Conservation (phyloP, 208 protist genomes). For the Porcisia hertigi region DNA sequence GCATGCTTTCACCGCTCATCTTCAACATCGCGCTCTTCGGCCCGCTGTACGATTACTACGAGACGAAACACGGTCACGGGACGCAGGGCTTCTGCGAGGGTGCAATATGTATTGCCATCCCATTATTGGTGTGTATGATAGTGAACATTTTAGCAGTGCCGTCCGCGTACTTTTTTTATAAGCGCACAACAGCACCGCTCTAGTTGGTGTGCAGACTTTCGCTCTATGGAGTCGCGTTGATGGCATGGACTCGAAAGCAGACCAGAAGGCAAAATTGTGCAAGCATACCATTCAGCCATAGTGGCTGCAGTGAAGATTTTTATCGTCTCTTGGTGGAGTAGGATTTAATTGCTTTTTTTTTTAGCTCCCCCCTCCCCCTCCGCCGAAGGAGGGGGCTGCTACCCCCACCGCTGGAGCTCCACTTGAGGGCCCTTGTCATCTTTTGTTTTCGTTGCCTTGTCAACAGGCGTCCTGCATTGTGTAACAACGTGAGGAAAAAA, state of each 20-base stretch:
- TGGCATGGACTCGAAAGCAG: background rate
- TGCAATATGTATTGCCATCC: conserved; percentile 51
- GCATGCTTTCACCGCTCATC: conserved; percentile 78
- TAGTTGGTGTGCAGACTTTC: conserved; percentile 20
- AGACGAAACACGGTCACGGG: conserved; percentile 34
- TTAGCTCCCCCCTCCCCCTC: too few relatives aligned
- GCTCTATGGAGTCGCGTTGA: background rate
- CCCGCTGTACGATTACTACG: conserved; percentile 73
- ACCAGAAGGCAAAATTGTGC: background rate
- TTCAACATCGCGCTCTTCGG: conserved; percentile 81
- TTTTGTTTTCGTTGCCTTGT: too few relatives aligned
- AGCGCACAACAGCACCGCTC: conserved; percentile 29
- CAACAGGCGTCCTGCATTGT: too few relatives aligned
- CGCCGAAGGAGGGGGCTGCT: too few relatives aligned
- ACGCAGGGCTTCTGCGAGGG: conserved; percentile 48
- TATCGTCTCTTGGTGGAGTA: background rate
- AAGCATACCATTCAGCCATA: background rate
- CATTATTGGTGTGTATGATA: conserved; percentile 51
- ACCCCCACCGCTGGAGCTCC: too few relatives aligned
- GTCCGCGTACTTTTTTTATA: conserved; percentile 39
- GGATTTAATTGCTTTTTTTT: background rate
- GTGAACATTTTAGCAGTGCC: conserved; percentile 58
- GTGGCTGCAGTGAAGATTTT: too few relatives aligned
- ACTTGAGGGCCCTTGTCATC: too few relatives aligned
- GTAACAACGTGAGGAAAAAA: too few relatives aligned